Conservation (phyloP, 2,329 filamentous ascomycete species). For the Cladophialophora psammophila region DNA sequence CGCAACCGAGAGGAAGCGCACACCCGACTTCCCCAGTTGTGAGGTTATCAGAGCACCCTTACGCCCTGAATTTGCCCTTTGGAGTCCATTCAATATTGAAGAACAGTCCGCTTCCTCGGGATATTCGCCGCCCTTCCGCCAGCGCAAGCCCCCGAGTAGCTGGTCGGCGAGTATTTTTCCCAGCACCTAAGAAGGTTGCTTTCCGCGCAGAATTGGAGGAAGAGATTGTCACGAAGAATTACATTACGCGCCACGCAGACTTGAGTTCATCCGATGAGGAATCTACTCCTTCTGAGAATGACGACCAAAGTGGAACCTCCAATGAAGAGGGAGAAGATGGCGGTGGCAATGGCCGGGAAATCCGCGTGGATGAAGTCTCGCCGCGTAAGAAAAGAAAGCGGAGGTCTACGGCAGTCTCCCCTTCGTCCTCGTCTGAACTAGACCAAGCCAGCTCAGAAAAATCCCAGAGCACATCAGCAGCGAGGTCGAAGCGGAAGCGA, state of each 20-base stretch:
- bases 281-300: slow-evolving; percentile 24
- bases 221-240: slow-evolving; percentile 64
- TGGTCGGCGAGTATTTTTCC: slow-evolving; percentile 57
- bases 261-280: slow-evolving; percentile 45
- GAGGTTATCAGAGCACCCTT: slow-evolving; percentile 35
- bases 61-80: slow-evolving; percentile 52
- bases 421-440: slow-evolving; percentile 8
- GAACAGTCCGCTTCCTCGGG: slow-evolving; percentile 52
- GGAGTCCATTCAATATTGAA: slow-evolving; percentile 57
- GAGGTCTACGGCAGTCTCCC: slow-evolving; percentile 23
- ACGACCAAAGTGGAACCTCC: slow-evolving; percentile 22
- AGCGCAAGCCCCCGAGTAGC: slow-evolving; percentile 47
- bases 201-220: slow-evolving; percentile 65
- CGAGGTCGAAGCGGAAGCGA: slow-evolving; percentile 31
- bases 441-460: slow-evolving; percentile 19
- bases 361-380: slow-evolving; percentile 28
- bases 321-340: slow-evolving; percentile 13
- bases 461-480: slow-evolving; percentile 21
- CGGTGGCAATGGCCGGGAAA: neutral
- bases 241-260: slow-evolving; percentile 64
- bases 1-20: slow-evolving; percentile 27
- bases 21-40: slow-evolving; percentile 37
- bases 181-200: slow-evolving; percentile 64
- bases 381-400: slow-evolving; percentile 30
- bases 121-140: slow-evolving; percentile 49